These are phyloP conservation scores for Penstemon davidsonii DNA, from an alignment of 257 asterid species.

Conservation along the genomic window DNA sequence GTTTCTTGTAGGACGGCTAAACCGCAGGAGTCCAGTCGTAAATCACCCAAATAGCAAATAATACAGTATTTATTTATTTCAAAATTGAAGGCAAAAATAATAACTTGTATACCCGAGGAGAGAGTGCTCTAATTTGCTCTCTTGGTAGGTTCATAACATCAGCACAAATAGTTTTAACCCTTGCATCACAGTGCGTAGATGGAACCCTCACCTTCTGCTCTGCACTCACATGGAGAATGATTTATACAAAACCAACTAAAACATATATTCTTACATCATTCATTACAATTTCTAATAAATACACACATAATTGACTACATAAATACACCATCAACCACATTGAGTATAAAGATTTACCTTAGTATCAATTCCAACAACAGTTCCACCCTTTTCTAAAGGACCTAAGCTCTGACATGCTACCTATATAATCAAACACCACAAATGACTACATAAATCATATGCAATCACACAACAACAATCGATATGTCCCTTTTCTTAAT, in stretches of 20 bases:
- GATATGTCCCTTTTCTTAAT: neutral
- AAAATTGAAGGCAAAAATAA: neutral
- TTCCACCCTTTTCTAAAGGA: conserved; percentile 65
- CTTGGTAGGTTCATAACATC: conserved; percentile 64
- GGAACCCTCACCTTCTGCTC: conserved; percentile 97
- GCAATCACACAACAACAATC: neutral
- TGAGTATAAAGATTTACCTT: conserved; percentile 42
- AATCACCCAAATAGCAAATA: too few species aligned
- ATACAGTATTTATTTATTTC: neutral
- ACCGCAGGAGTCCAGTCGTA: too few species aligned
- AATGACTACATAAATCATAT: neutral
- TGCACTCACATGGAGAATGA: conserved; percentile 32
- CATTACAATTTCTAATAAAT: neutral
- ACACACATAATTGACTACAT: neutral
- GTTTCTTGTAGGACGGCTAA: too few species aligned
- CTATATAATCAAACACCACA: conserved; percentile 32
- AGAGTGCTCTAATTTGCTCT: conserved; percentile 60
- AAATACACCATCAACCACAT: neutral
- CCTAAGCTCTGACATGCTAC: conserved; percentile 93
- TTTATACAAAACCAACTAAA: neutral
- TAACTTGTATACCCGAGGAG: conserved; percentile 56
- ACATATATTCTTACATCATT: neutral
- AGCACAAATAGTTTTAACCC: conserved; percentile 78
- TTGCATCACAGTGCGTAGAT: conserved; percentile 65
- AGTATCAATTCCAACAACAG: conserved; percentile 75